Evolutionary conservation across 225 moss, liverwort and hornwort species (phyloP), one percentile per base, ranked within the genome.

Genomic region (Takakia lepidozioides): DNA sequence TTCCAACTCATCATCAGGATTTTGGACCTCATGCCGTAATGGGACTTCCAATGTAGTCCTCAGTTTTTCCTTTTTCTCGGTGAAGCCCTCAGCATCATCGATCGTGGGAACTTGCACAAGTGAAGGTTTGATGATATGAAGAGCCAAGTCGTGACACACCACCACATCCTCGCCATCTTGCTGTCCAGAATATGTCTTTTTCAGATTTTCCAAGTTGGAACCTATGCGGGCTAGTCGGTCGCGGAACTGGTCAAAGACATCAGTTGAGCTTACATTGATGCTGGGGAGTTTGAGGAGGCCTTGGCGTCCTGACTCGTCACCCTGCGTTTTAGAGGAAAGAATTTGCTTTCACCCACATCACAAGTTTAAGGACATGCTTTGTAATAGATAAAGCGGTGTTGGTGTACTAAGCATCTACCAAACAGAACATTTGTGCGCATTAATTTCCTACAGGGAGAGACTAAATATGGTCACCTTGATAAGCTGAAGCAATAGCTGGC

Each of bases 1-100:
- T 48, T 57, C 71, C 24, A 56, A 52, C 40, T 71, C 60, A 43
- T 71, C 76, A 76, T 76, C 76, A n/a, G n/a, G n/a, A n/a, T n/a
- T n/a, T n/a, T n/a, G n/a, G n/a, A n/a, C n/a, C n/a, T n/a, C n/a
- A n/a, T n/a, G n/a, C n/a, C n/a, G n/a, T n/a, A n/a, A n/a, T n/a
- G n/a, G n/a, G n/a, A n/a, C n/a, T n/a, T n/a, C n/a, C n/a, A n/a
- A n/a, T n/a, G n/a, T n/a, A n/a, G n/a, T n/a, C n/a, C n/a, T n/a
- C n/a, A n/a, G n/a, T n/a, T n/a, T n/a, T n/a, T n/a, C n/a, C n/a
- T n/a, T n/a, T n/a, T n/a, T n/a, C n/a, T n/a, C n/a, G n/a, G n/a
- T n/a, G n/a, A n/a, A n/a, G n/a, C n/a, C n/a, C n/a, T n/a, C n/a
- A n/a, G n/a, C n/a, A n/a, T n/a, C n/a, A n/a, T n/a, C n/a, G n/a